Percentiles rank a stretch among this genome's conserved stretches.
Evolutionary conservation across 2,329 filamentous ascomycete genomes (phyloP).

Genomic region (Stagonosporopsis rhizophila): DNA sequence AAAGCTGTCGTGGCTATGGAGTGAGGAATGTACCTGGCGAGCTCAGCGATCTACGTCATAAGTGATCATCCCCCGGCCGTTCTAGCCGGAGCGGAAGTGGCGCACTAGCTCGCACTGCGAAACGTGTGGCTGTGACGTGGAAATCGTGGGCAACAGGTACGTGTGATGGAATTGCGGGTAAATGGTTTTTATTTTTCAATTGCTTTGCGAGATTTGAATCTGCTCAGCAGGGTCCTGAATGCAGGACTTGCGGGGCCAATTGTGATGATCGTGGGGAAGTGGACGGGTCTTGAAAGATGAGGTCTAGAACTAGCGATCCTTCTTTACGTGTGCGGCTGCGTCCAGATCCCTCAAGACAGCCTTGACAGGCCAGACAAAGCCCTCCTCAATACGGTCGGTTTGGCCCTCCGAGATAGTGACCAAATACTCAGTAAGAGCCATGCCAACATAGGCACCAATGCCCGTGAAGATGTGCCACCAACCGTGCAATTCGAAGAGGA

Average conservation of each 20-base stretch:
- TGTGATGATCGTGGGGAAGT: background rate
- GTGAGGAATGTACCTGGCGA: slow-evolving; percentile 14
- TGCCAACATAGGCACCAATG: slow-evolving; percentile 57
- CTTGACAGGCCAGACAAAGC: slow-evolving; percentile 48
- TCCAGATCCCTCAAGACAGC: slow-evolving; percentile 41
- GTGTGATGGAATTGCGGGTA: background rate
- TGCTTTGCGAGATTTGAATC: background rate
- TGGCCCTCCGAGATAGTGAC: slow-evolving; percentile 42
- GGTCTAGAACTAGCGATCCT: background rate
- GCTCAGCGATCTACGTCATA: slow-evolving; percentile 12
- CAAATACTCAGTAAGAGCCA: slow-evolving; percentile 49
- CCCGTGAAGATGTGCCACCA: slow-evolving; percentile 71
- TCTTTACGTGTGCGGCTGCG: slow-evolving; percentile 16
- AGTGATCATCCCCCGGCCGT: slow-evolving; percentile 6
- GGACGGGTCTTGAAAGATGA: background rate
- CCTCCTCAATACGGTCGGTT: slow-evolving; percentile 37
- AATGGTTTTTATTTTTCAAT: background rate
- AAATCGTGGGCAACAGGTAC: slow-evolving; percentile 1
- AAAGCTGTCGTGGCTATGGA: slow-evolving; percentile 7
- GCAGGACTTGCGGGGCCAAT: background rate
- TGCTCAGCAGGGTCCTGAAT: background rate
- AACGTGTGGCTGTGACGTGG: slow-evolving; percentile 11
- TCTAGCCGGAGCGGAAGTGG: slow-evolving; percentile 3
- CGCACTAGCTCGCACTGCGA: slow-evolving; percentile 1
- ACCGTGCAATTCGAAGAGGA: slow-evolving; percentile 65